Evolutionary conservation across 352 stramenopile species (phyloP).

Genomic region (Globisporangium splendens): DNA sequence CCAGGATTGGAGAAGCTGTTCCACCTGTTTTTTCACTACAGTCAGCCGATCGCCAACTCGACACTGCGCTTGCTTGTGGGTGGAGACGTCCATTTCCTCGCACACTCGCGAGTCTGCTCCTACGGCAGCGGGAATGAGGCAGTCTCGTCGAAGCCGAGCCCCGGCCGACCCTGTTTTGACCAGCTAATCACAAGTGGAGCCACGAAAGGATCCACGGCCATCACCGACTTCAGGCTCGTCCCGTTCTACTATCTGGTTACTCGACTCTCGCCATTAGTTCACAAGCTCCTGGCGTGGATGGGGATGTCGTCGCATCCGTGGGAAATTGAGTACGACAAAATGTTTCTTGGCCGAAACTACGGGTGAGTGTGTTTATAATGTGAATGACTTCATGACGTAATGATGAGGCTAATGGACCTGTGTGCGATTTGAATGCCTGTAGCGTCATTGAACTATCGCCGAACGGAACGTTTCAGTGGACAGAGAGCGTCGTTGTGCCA

Average conservation of each 20-base stretch:
- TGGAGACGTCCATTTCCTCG: constrained; percentile 62
- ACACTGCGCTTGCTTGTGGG: constrained; percentile 42
- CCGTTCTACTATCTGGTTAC: constrained; percentile 53
- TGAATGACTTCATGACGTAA: background rate
- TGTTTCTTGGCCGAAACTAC: constrained; percentile 68
- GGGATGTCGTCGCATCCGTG: constrained; percentile 21
- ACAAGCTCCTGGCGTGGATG: constrained; percentile 19
- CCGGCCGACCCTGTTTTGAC: constrained; percentile 30
- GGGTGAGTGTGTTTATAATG: constrained; percentile 26
- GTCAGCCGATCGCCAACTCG: constrained; percentile 5
- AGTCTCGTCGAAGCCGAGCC: too few relatives aligned
- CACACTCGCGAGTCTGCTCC: constrained; percentile 42
- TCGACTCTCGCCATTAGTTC: constrained; percentile 27
- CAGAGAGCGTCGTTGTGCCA: constrained; percentile 24
- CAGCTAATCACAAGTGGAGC: constrained; percentile 67
- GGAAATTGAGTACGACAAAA: constrained; percentile 29
- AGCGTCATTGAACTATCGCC: constrained; percentile 30
- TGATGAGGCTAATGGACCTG: background rate
- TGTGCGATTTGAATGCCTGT: background rate
- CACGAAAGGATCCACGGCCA: constrained; percentile 56
- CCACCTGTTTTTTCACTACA: constrained; percentile 29
- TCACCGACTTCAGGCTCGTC: constrained; percentile 47
- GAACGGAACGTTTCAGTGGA: constrained; percentile 31
- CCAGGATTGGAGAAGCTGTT: constrained; percentile 34
- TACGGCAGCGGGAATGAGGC: background rate